A percentile compares a stretch with the other conserved stretches of the same genome.
These are phyloP conservation scores for Biscutella laevigata DNA, from an alignment of 441 rosid species.

Conservation along the genomic window DNA sequence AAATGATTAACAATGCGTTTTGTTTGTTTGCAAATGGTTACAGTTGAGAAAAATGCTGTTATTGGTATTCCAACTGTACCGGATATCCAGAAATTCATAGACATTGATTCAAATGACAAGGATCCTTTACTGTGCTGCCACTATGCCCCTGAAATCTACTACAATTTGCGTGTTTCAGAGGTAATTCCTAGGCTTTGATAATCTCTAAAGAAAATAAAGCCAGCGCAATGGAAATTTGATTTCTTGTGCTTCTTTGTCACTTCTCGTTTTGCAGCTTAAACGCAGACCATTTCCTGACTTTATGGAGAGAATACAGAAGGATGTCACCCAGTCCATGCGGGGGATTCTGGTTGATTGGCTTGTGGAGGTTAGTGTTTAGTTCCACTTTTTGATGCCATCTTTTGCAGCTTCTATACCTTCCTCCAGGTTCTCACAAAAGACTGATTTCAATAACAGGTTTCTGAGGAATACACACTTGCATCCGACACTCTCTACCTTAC, in stretches of 20 bases:
- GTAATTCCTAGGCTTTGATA: constrained; percentile 30
- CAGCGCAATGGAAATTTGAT: neutral
- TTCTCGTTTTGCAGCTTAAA: constrained; percentile 36
- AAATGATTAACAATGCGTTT: constrained; percentile 5
- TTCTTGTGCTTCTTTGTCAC: constrained; percentile 11
- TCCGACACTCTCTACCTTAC: constrained; percentile 59
- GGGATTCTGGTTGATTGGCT: constrained; percentile 70
- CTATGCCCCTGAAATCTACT: constrained; percentile 55
- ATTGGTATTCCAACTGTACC: constrained; percentile 23
- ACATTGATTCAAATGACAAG: constrained; percentile 51
- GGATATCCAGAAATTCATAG: constrained; percentile 31
- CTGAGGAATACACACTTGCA: constrained; percentile 58
- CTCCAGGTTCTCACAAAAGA: constrained; percentile 1
- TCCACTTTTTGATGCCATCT: constrained; percentile 5
- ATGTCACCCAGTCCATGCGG: constrained; percentile 53
- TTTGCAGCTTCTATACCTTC: neutral
- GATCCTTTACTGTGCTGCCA: constrained; percentile 61
- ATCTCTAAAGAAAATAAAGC: neutral
- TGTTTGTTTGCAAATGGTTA: constrained; percentile 23
- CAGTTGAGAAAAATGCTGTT: constrained; percentile 32
- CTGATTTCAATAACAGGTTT: constrained; percentile 40
- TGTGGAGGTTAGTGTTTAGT: constrained; percentile 46
- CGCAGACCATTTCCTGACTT: constrained; percentile 42
- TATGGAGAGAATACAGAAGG: constrained; percentile 51
- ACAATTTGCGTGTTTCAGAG: constrained; percentile 61